Conservation (phyloP, 345 rosid species). For the Kandelia obovata region DNA sequence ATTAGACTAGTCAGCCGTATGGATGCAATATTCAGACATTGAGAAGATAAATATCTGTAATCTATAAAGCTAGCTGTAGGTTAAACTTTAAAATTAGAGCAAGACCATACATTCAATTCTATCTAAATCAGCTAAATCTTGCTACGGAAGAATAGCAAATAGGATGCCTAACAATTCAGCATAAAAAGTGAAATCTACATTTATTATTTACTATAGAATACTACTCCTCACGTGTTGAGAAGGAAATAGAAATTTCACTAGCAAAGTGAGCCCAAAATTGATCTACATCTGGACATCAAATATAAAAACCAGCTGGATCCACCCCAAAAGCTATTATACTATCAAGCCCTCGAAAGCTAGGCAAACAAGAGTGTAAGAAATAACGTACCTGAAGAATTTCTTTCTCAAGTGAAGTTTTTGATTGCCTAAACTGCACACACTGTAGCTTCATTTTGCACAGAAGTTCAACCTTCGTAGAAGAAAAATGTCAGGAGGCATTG, state of each 20-base stretch:
- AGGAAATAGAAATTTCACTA: background rate
- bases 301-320: background rate
- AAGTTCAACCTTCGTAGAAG: slow-evolving; percentile 20
- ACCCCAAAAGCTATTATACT: background rate
- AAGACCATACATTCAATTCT: too few relatives aligned
- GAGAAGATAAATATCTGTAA: too few relatives aligned
- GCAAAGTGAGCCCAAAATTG: background rate
- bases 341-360: background rate
- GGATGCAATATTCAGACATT: too few relatives aligned
- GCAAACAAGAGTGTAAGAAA: background rate
- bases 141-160: too few relatives aligned
- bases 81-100: too few relatives aligned
- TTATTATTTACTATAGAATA: too few relatives aligned
- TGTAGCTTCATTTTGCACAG: slow-evolving; percentile 31
- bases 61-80: too few relatives aligned
- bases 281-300: background rate
- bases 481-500: background rate
- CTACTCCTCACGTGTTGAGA: too few relatives aligned
- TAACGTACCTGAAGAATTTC: slow-evolving; percentile 28
- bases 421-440: slow-evolving; percentile 29
- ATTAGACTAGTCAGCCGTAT: too few relatives aligned
- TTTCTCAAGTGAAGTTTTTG: slow-evolving; percentile 30
- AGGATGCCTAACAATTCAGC: too few relatives aligned
- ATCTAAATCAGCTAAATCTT: too few relatives aligned
- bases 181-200: too few relatives aligned